Evolutionary conservation across 208 protist species (phyloP), one percentile per base, ranked within the genome.

Genomic region (Phytomonas serpens): DNA sequence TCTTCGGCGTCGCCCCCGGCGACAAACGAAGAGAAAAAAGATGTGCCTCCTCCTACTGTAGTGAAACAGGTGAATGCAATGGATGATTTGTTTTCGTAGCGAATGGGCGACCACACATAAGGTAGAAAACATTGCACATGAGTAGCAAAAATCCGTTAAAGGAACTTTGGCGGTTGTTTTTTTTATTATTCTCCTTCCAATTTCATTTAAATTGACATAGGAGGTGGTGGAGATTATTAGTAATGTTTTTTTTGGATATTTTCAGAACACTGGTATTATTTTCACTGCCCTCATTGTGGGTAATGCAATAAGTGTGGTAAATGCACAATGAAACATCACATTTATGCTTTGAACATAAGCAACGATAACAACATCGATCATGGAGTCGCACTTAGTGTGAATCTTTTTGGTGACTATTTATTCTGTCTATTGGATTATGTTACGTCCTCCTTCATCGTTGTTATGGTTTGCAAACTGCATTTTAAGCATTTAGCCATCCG

Each of bases 401-500:
- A 37, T 13, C 65, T 68, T 40, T 40, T 34, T 68, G 65, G 16
- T 68, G 1, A 34, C 4, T 16, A 19, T 34, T 37, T 16, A 27
- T 34, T 34, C 29, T 38, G 31, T 0, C 27, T 38, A 40, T 27
- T n/a, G 11, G 16, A 7, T 66, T 66, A 19, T 66, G 9, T 66
- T 34, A 3, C 63, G 4, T 66, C 29, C 63, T 34, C 47, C 11
- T 23, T 27, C 19, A 57, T 0, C 6, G 5, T 57, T 57, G 10
- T 57, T 5, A 27, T 57, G 19, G 19, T 6, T 57, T 38, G 61
- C 52, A 76, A 76, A 68, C 66, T 67, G 31, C 19, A 64, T 38
- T 33, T 32, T 77, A 14, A 69, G 19, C 31, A 62, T 69, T 65
- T 62, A 34, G 65, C 67, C 33, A 27, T 57, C 47, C 1, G 11